These are phyloP conservation scores for Amauroascus niger DNA, from an alignment of 2,329 filamentous ascomycete species.

Conservation along the genomic window DNA sequence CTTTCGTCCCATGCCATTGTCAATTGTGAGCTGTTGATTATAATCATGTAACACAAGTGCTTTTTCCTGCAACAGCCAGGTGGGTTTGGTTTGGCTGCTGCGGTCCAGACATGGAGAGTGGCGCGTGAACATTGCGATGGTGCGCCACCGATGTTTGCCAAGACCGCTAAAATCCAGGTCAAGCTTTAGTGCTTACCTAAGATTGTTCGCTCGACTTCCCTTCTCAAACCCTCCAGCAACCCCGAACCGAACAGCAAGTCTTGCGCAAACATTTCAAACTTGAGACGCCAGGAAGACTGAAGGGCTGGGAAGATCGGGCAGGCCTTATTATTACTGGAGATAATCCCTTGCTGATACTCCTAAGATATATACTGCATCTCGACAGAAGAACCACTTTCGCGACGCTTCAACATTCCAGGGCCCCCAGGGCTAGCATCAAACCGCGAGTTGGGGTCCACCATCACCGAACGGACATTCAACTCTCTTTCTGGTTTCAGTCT, in stretches of 20 bases:
- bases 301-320: background rate
- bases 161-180: conserved; percentile 3
- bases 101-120: too few relatives aligned
- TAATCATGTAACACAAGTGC: too few relatives aligned
- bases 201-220: background rate
- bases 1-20: too few relatives aligned
- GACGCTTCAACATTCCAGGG: background rate
- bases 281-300: background rate
- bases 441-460: background rate
- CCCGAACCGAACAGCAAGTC: too few relatives aligned
- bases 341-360: background rate
- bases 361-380: background rate
- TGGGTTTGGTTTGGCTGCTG: too few relatives aligned
- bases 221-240: background rate
- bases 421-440: background rate
- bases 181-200: conserved; percentile 8
- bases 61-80: too few relatives aligned
- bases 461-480: background rate
- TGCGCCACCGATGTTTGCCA: conserved; percentile 1
- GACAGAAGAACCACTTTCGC: background rate
- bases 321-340: background rate
- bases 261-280: too few relatives aligned
- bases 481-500: background rate
- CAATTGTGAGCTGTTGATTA: too few relatives aligned
- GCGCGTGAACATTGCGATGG: too few relatives aligned